phyloP scores from a whole-genome alignment of 768 basidiomycete species.

The Calocybe cyanea region DNA sequence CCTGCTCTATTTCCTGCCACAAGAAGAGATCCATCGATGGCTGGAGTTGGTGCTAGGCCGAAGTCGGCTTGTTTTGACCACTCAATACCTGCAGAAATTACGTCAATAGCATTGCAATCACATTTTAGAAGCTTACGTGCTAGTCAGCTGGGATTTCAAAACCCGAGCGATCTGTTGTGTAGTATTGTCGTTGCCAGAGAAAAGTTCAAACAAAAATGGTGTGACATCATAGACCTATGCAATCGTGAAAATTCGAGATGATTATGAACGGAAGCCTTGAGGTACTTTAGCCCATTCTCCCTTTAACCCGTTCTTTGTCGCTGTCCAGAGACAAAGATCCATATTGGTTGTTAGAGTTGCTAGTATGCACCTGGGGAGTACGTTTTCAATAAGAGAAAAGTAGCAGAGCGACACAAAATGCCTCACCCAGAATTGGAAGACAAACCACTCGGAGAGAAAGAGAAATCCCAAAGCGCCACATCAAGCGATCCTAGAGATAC shows the following conservation, averaged over 20 bases:
- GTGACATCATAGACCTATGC: constrained; percentile 55
- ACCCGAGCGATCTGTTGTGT: constrained; percentile 23
- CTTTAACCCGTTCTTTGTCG: constrained; percentile 62
- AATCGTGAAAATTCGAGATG: background rate
- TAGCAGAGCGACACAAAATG: background rate
- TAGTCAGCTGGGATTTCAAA: constrained; percentile 52
- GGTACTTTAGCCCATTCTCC: constrained; percentile 70
- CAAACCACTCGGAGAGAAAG: constrained; percentile 67
- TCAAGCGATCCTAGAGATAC: constrained; percentile 74
- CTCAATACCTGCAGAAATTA: constrained; percentile 45
- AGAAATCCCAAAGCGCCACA: constrained; percentile 48
- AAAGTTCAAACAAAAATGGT: constrained; percentile 37
- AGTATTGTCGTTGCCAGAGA: constrained; percentile 19
- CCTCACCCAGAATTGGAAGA: constrained; percentile 57
- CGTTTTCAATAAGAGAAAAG: background rate
- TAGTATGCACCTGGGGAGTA: constrained; percentile 53
- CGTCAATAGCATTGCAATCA: background rate
- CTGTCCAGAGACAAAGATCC: constrained; percentile 68
- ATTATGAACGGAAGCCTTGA: background rate
- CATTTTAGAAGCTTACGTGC: constrained; percentile 31
- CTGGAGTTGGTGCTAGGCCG: constrained; percentile 42
- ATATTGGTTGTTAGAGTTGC: constrained; percentile 70
- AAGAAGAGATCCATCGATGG: constrained; percentile 59
- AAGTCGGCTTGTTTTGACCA: constrained; percentile 70
- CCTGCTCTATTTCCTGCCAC: constrained; percentile 71